Conservation (phyloP, 148 eudicot species). For the Rhododendron williamsianum region DNA sequence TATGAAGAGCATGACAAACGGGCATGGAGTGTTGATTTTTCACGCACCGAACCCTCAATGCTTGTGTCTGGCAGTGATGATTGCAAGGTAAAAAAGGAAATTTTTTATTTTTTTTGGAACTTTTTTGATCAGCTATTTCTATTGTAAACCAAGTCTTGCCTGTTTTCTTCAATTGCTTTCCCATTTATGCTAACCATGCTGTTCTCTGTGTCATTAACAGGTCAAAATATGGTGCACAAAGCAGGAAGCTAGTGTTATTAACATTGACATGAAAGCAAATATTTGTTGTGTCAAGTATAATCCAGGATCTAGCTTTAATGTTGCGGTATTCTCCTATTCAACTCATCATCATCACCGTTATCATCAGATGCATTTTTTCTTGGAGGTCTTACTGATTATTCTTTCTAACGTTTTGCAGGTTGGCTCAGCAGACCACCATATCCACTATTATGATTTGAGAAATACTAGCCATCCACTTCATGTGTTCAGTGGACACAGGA, state of each 20-base stretch:
- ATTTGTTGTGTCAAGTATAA: conserved; percentile 78
- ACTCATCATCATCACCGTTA: background rate
- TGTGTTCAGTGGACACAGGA: conserved; percentile 62
- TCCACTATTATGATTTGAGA: conserved; percentile 70
- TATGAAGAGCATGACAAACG: conserved; percentile 80
- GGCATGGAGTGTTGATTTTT: conserved; percentile 80
- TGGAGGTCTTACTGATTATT: background rate
- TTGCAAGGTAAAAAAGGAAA: conserved; percentile 42
- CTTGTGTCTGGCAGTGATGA: conserved; percentile 84
- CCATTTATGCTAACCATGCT: background rate
- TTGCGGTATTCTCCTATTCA: conserved; percentile 42
- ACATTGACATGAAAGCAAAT: conserved; percentile 78
- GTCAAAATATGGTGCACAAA: conserved; percentile 77
- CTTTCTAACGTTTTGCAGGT: conserved; percentile 41
- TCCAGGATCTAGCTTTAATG: conserved; percentile 61
- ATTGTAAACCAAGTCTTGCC: background rate
- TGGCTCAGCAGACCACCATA: conserved; percentile 77
- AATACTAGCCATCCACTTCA: conserved; percentile 55
- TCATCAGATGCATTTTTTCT: background rate
- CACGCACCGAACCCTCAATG: conserved; percentile 66
- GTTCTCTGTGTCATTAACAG: conserved; percentile 24
- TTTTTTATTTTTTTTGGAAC: background rate
- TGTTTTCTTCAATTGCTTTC: background rate
- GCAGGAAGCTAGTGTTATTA: conserved; percentile 70
- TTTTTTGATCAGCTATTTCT: background rate